Evolutionary conservation across 1,139 yeast genomes (phyloP).

Genomic region (Magnusiomyces suaveolens): DNA sequence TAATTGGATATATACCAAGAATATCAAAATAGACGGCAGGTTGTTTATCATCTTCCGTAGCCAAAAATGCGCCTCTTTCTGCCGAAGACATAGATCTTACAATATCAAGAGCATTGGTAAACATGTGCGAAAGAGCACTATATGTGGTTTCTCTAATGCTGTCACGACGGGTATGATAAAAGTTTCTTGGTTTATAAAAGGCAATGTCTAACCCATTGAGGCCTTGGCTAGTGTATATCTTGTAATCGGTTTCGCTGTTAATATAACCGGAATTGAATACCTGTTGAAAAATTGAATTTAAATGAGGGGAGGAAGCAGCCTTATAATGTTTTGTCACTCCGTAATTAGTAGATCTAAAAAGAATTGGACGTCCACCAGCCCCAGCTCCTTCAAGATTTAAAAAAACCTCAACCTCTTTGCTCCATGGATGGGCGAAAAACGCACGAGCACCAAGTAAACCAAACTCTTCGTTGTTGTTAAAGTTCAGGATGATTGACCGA

Average conservation of each 20-base stretch:
- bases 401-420: constrained; percentile 50
- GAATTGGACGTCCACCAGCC: constrained; percentile 78
- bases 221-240: constrained; percentile 56
- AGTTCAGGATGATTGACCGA: constrained; percentile 69
- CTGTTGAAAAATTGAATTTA: constrained; percentile 68
- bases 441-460: constrained; percentile 78
- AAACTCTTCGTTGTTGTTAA: constrained; percentile 86
- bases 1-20: constrained; percentile 46
- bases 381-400: constrained; percentile 94
- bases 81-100: constrained; percentile 37
- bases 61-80: constrained; percentile 33
- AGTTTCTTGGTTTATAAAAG: constrained; percentile 63
- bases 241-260: constrained; percentile 77
- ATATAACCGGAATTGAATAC: constrained; percentile 69
- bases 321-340: constrained; percentile 54
- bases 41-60: constrained; percentile 18
- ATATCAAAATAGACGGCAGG: constrained; percentile 56
- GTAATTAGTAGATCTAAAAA: constrained; percentile 76
- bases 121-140: constrained; percentile 75
- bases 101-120: constrained; percentile 57
- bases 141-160: constrained; percentile 53
- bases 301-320: constrained; percentile 53
- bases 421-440: constrained; percentile 70
- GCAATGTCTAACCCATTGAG: constrained; percentile 77
- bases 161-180: constrained; percentile 74